Conservation (phyloP, 768 basidiomycete genomes). For the Lentinus tigrinus region DNA sequence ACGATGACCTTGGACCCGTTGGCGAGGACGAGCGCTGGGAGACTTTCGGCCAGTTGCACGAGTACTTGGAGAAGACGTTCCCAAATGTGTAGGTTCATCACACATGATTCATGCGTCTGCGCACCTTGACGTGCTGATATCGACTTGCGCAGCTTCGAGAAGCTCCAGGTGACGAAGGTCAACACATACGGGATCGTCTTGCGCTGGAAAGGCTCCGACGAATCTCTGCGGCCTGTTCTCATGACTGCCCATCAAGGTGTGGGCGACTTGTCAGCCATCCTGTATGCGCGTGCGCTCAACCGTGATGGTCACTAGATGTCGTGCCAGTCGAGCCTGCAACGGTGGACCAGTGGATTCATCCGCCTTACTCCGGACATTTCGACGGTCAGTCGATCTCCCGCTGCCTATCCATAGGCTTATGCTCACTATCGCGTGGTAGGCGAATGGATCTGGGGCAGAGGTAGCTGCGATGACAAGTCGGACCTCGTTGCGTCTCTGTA, state of each 20-base stretch:
- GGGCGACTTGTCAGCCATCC: not conserved
- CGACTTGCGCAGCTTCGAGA: constrained; percentile 26
- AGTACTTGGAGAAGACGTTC: constrained; percentile 50
- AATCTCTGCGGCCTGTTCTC: constrained; percentile 50
- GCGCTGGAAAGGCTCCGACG: constrained; percentile 55
- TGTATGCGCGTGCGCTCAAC: not conserved
- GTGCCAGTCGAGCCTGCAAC: constrained; percentile 48
- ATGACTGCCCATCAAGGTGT: constrained; percentile 53
- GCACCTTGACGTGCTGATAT: constrained; percentile 29
- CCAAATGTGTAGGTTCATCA: constrained; percentile 49
- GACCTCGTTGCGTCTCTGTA: constrained; percentile 33
- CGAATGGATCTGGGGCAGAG: constrained; percentile 34
- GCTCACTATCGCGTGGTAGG: constrained; percentile 4
- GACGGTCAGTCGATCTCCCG: constrained; percentile 26
- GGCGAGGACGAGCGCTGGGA: constrained; percentile 48
- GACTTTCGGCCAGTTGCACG: constrained; percentile 34
- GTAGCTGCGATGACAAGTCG: constrained; percentile 36
- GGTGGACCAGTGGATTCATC: constrained; percentile 43
- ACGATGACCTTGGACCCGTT: constrained; percentile 44
- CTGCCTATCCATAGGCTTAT: no score
- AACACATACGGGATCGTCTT: constrained; percentile 62
- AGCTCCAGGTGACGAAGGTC: constrained; percentile 51
- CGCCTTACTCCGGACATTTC: constrained; percentile 48
- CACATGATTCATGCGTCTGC: not conserved
- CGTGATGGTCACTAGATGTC: constrained; percentile 34